phyloP scores from a whole-genome alignment of 2,329 filamentous ascomycete species.

The Cercospora canescens region DNA sequence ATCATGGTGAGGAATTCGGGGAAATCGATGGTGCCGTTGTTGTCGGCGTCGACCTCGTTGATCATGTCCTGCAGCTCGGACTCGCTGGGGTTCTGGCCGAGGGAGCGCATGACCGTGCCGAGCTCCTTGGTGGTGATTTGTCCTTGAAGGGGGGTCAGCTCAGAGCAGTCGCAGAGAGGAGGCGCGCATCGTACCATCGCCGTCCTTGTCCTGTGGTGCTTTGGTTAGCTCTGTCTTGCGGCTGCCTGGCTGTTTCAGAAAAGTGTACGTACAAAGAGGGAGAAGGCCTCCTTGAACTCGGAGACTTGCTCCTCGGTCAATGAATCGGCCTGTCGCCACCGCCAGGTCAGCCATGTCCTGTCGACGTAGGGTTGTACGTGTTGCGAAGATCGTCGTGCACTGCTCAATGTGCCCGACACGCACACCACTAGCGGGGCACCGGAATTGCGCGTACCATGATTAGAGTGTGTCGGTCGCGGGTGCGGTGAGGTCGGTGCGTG shows the following conservation, averaged over 20 bases:
- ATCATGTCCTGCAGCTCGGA: conserved; percentile 66
- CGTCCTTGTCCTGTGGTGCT: conserved; percentile 55
- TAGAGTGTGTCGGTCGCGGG: conserved; percentile 10
- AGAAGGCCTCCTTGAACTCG: conserved; percentile 99
- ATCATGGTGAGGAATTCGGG: conserved; percentile 68
- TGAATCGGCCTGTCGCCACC: conserved; percentile 75
- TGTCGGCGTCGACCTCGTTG: conserved; percentile 66
- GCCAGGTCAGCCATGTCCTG: conserved; percentile 19
- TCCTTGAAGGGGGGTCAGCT: conserved; percentile 40
- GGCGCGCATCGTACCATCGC: conserved; percentile 47
- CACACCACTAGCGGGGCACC: conserved; percentile 24
- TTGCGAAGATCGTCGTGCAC: neutral
- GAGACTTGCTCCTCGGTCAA: conserved; percentile 99
- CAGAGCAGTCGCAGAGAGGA: neutral
- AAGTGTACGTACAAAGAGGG: conserved; percentile 84
- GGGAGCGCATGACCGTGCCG: conserved; percentile 63
- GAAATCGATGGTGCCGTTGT: conserved; percentile 66
- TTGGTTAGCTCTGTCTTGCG: conserved; percentile 24
- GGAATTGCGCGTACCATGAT: conserved; percentile 31
- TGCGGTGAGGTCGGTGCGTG: neutral
- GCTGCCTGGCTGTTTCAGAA: conserved; percentile 6
- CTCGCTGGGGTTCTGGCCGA: conserved; percentile 63
- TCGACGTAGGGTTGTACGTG: neutral
- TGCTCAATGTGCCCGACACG: neutral
- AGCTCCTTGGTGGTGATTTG: conserved; percentile 66